Base-by-base conservation (phyloP, 495 filamentous ascomycete genomes). In the Penicillium ochrochloron region DNA sequence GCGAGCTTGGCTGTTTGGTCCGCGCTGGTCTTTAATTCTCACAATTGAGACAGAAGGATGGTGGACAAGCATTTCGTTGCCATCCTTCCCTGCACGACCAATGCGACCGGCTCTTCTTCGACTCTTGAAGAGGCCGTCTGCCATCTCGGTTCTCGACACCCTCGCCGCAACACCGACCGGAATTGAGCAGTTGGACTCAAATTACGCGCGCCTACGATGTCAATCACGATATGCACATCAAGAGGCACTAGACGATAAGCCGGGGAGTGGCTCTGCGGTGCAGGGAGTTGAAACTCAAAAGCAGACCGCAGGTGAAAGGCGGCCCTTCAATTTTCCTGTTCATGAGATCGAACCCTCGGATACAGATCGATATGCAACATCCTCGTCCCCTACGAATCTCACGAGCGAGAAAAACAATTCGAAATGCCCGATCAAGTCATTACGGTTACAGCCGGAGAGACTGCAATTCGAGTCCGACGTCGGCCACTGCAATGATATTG, bases 71-170 rank as follows among this genome's bases (percentile, higher is more conserved):
- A 33, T 53, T 55, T 66, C 59, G 59, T 61, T 62, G 53, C 51
- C 56, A 65, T 63, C 59, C 55, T 53, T 59, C 52, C 29, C 63
- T 59, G 55, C 62, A 64, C 70, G 66, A 69, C 62, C 58, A 68
- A 85, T 85, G 83, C 79, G 82, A 67, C 82, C 82, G 74, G 81
- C 82, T 74, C 73, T 84, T 73, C 77, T 82, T 75, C 79, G 82
- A 78, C 73, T 85, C 59, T 72, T 84, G 74, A 78, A 78, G 75
- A 79, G 82, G 78, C 82, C 82, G 61, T 80, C 80, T 61, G 75
- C 81, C 69, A 69, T 85, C 69, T 80, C 82, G 58, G 72, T 84
- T 53, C 75, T 85, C 61, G 69, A 79, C 66, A 73, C 68, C 54
- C 68, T 85, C 29, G 65, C 78, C 51, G 75, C 75, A 37, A 71